A percentile compares a stretch with the other conserved stretches of the same genome.
Evolutionary conservation across 441 rosid genomes (phyloP).

Genomic region (Corymbia calophylla): DNA sequence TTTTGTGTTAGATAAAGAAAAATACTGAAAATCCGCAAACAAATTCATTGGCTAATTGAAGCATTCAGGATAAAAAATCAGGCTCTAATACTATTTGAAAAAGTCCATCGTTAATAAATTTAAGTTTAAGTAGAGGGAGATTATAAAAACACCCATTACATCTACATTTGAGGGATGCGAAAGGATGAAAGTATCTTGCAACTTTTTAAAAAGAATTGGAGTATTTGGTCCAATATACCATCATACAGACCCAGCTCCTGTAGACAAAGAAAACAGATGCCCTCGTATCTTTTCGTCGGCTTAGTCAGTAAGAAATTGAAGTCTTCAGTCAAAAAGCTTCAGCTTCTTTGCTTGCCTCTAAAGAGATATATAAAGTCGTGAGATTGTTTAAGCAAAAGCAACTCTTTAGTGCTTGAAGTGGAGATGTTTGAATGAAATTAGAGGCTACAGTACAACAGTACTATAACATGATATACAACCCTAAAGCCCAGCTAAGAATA

Average conservation of each 20-base stretch:
- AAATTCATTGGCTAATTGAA: background rate
- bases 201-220: background rate
- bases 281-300: slow-evolving; percentile 17
- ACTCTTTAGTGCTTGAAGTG: slow-evolving; percentile 38
- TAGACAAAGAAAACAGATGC: slow-evolving; percentile 22
- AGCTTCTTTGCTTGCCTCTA: slow-evolving; percentile 48
- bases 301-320: slow-evolving; percentile 11
- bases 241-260: background rate
- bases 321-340: slow-evolving; percentile 63
- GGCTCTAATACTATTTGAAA: background rate
- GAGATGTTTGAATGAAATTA: slow-evolving; percentile 49
- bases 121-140: background rate
- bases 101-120: too few relatives aligned
- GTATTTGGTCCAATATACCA: background rate
- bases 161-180: background rate
- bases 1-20: background rate
- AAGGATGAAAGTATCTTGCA: background rate
- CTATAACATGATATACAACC: background rate
- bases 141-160: background rate
- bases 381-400: slow-evolving; percentile 59
- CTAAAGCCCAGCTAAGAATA: background rate
- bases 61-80: background rate
- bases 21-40: background rate
- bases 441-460: slow-evolving; percentile 10
- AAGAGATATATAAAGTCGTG: slow-evolving; percentile 68